Base-by-base conservation (phyloP, 2,329 filamentous ascomycete species). In the Cryphonectria nitschkei region DNA sequence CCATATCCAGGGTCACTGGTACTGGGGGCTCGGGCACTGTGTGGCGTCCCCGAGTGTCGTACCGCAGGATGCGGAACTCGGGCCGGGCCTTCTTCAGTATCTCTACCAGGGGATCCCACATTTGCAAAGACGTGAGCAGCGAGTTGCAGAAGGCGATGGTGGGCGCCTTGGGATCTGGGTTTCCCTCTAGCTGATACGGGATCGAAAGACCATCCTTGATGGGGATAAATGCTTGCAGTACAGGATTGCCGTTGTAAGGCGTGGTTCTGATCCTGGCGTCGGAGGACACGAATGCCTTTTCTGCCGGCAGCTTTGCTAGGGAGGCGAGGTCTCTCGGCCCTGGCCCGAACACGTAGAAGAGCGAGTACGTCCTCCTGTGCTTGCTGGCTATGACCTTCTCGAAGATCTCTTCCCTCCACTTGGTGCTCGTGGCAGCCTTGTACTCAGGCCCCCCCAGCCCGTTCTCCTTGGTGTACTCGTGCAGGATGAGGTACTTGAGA, bases 261-360 rank as follows among this genome's bases (percentile, higher is more conserved):
- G 84, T 81, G 1, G 91, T 91, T 62, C 81, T 82, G 13, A 88
- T 91, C 70, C 81, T 81, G 3, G 81, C 82, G 74, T 92, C 88
- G 1, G 85, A 81, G 0, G 87, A 87, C 0, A 81, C 81, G 76
- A 90, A 92, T 0, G 83, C 82, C 0, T 78, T 76, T 0, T 81
- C 77, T 0, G 84, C 81, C 3, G 85, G 82, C 4, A 87, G 81
- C 1, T 80, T 80, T 0, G 87, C 83, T 1, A 93, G 81, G 7
- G 87, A 85, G 0, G 84, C 76, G 3, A 95, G 83, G 74, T 95
- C 91, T 34, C 92, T 86, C 0, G 92, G 89, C 0, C 88, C 92
- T 0, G 92, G 87, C 0, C 93, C 92, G 76, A 97, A 97, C 14
- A 91, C 90, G 79, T 96, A 95, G 79, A 93, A 93, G 73, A 95